These are phyloP conservation scores for Steccherinum ochraceum DNA, from an alignment of 768 basidiomycete genomes.

Conservation along the genomic window DNA sequence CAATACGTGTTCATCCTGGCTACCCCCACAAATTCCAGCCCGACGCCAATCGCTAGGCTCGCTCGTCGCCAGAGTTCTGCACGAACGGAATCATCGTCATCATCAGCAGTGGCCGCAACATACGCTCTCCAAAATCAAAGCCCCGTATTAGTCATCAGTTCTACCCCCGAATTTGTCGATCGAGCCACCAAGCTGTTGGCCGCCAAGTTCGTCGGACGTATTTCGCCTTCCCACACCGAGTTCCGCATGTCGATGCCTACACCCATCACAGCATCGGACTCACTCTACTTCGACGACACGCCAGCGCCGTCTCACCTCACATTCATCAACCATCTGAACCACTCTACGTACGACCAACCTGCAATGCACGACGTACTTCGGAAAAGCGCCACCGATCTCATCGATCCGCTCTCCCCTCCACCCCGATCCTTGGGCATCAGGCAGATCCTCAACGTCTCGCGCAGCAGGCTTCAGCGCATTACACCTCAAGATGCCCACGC, in stretches of 20 bases:
- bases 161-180: conserved; percentile 50
- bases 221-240: conserved; percentile 27
- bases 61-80: conserved; percentile 15
- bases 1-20: neutral
- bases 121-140: conserved; percentile 1
- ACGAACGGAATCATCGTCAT: conserved; percentile 6
- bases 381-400: conserved; percentile 51
- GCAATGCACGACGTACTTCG: conserved; percentile 68
- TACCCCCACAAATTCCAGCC: conserved; percentile 1
- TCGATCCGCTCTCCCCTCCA: conserved; percentile 58
- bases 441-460: conserved; percentile 49
- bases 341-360: conserved; percentile 51
- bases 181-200: conserved; percentile 58
- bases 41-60: conserved; percentile 14
- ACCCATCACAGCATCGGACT: conserved; percentile 5
- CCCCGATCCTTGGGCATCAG: conserved; percentile 57
- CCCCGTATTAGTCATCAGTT: conserved; percentile 51
- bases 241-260: conserved; percentile 24
- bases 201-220: conserved; percentile 65
- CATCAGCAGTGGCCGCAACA: neutral
- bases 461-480: conserved; percentile 60
- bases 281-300: neutral
- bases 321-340: conserved; percentile 47
- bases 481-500: conserved; percentile 53
- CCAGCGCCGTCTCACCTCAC: conserved; percentile 31